Conservation (phyloP, 2,329 filamentous ascomycete species). For the Chaetomiaceae sp. region DNA sequence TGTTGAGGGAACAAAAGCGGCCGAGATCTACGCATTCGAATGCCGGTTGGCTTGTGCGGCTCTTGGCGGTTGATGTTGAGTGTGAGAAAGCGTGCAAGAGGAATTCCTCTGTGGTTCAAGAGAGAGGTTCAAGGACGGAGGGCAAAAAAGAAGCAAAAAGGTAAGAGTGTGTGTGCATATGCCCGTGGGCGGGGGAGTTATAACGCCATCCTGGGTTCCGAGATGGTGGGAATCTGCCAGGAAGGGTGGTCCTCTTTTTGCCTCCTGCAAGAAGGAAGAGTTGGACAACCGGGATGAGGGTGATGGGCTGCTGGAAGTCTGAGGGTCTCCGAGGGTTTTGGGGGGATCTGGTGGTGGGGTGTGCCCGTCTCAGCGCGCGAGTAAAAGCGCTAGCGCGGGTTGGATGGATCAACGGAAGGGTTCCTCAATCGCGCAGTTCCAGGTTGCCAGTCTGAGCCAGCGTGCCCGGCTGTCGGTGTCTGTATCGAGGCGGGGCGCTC, state of each 20-base stretch:
- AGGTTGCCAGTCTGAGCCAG: no score
- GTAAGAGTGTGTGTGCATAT: constrained; percentile 4
- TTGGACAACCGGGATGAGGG: constrained; percentile 2
- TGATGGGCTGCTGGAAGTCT: constrained; percentile 5
- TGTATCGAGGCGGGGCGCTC: constrained; percentile 13
- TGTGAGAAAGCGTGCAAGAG: not conserved
- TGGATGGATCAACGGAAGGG: constrained; percentile 11
- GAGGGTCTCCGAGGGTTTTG: constrained; percentile 23
- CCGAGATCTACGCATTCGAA: constrained; percentile 26
- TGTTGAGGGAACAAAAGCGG: constrained; percentile 21
- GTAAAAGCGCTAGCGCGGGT: not conserved
- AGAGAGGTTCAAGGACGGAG: no score
- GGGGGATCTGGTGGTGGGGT: constrained; percentile 12
- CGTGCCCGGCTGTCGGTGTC: constrained; percentile 5
- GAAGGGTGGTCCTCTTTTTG: constrained; percentile 11
- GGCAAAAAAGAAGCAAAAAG: constrained; percentile 9
- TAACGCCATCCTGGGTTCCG: constrained; percentile 19
- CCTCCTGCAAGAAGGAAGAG: constrained; percentile 12
- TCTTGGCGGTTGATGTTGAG: constrained; percentile 17
- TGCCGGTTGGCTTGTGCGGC: constrained; percentile 19
- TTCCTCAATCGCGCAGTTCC: not conserved
- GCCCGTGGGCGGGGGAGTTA: constrained; percentile 20
- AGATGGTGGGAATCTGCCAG: constrained; percentile 6
- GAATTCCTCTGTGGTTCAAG: not conserved
- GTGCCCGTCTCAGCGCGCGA: not conserved